Conservation (phyloP, 169 alveolate genomes). For the Cystoisospora suis region DNA sequence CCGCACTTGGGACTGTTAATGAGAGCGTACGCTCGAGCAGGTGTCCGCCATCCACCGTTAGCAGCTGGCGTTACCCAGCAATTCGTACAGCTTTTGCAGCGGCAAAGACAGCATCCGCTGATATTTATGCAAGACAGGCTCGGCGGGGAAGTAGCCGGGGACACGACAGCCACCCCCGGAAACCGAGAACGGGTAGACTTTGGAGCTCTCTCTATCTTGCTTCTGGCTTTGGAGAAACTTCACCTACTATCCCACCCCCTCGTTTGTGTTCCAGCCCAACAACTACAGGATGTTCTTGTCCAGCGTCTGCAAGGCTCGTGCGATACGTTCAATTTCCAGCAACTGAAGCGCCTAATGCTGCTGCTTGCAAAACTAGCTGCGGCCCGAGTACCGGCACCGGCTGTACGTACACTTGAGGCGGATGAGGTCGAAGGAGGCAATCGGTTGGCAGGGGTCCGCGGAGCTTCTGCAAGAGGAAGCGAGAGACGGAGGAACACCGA, state of each 20-base stretch:
- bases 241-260: slow-evolving; percentile 25
- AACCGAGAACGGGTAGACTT: slow-evolving; percentile 15
- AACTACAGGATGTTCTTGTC: slow-evolving; percentile 1
- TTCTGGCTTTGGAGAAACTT: background rate
- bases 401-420: no score
- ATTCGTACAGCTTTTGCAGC: background rate
- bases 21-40: slow-evolving; percentile 20
- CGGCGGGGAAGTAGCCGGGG: background rate
- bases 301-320: background rate
- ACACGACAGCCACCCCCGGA: background rate
- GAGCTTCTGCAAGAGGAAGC: background rate
- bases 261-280: background rate
- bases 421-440: no score
- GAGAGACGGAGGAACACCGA: background rate
- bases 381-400: no score
- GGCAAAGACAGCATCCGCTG: slow-evolving; percentile 18
- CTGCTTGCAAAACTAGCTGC: slow-evolving; percentile 27
- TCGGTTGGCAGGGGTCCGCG: no score
- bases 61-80: background rate
- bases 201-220: background rate
- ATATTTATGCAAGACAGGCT: background rate
- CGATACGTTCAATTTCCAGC: background rate
- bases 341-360: slow-evolving; percentile 28
- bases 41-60: slow-evolving; percentile 19
- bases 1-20: background rate